Conservation (phyloP, 1,139 yeast genomes). For the Saccharomyces hybrid region DNA sequence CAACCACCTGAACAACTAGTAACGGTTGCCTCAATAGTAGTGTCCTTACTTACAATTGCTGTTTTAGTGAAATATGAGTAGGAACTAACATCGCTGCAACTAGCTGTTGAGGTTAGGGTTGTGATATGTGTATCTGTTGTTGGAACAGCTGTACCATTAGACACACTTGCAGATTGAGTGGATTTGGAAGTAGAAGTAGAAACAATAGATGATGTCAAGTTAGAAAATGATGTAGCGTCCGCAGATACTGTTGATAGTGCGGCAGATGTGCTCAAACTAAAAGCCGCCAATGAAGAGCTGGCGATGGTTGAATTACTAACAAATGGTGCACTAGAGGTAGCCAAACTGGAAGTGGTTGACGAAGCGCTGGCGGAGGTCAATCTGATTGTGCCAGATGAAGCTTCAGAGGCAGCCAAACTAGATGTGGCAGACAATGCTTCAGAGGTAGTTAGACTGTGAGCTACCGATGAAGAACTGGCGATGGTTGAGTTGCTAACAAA, state of each 20-base stretch:
- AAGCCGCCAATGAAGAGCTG: background rate
- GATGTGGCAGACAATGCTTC: background rate
- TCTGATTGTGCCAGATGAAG: too few species aligned
- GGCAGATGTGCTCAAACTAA: too few species aligned
- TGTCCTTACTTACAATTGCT: background rate
- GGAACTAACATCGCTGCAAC: background rate
- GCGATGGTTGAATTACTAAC: background rate
- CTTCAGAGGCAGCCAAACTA: too few species aligned
- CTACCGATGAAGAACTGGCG: too few species aligned
- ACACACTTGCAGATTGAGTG: background rate
- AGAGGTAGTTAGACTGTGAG: too few species aligned
- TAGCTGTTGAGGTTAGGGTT: background rate
- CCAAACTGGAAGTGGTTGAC: background rate
- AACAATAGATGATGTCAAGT: background rate
- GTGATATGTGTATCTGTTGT: background rate
- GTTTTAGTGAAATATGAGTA: background rate
- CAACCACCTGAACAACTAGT: background rate
- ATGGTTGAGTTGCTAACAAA: too few species aligned
- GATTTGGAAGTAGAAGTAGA: background rate
- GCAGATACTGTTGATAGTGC: too few species aligned
- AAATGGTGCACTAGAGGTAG: background rate
- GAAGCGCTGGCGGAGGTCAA: background rate
- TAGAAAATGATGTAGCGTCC: background rate
- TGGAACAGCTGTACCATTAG: background rate
- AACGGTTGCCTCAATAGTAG: background rate